Conservation (phyloP, 2,329 filamentous ascomycete genomes). For the Colletotrichum musae region DNA sequence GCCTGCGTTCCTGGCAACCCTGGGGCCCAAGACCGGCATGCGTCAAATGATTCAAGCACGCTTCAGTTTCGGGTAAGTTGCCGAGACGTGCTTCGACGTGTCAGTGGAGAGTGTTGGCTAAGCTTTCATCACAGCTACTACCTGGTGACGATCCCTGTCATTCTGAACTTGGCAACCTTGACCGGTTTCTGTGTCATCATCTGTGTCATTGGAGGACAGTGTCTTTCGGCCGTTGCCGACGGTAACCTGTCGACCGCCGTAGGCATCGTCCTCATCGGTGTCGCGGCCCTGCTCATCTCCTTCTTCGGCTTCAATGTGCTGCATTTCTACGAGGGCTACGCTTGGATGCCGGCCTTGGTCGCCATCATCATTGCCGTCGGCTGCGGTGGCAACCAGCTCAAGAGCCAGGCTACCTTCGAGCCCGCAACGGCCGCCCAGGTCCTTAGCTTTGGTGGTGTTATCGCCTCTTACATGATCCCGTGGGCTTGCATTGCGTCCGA, state of each 20-base stretch:
- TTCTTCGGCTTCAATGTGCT: constrained; percentile 63
- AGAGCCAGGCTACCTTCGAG: constrained; percentile 50
- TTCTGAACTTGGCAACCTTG: constrained; percentile 63
- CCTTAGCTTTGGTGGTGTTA: constrained; percentile 71
- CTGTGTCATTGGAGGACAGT: constrained; percentile 62
- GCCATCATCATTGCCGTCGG: constrained; percentile 57
- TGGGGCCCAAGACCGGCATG: constrained; percentile 61
- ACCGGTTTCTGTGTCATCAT: constrained; percentile 64
- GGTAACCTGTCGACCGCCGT: constrained; percentile 57
- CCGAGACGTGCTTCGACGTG: constrained; percentile 48
- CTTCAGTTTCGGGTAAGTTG: constrained; percentile 47
- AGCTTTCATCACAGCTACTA: constrained; percentile 34
- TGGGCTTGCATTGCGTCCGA: constrained; percentile 73
- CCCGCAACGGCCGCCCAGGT: constrained; percentile 61
- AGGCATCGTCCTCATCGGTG: constrained; percentile 63
- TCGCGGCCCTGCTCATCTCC: constrained; percentile 61
- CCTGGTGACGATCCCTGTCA: constrained; percentile 42
- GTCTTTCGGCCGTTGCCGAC: constrained; percentile 55
- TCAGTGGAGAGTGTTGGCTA: background rate
- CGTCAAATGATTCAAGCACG: constrained; percentile 63
- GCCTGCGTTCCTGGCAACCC: constrained; percentile 58
- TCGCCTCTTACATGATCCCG: constrained; percentile 75
- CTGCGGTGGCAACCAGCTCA: constrained; percentile 55
- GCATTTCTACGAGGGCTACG: constrained; percentile 61
- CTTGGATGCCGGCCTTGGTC: constrained; percentile 60